These are phyloP conservation scores for Suhomyces xylopsoci DNA, from an alignment of 805 yeast species.

Conservation along the genomic window DNA sequence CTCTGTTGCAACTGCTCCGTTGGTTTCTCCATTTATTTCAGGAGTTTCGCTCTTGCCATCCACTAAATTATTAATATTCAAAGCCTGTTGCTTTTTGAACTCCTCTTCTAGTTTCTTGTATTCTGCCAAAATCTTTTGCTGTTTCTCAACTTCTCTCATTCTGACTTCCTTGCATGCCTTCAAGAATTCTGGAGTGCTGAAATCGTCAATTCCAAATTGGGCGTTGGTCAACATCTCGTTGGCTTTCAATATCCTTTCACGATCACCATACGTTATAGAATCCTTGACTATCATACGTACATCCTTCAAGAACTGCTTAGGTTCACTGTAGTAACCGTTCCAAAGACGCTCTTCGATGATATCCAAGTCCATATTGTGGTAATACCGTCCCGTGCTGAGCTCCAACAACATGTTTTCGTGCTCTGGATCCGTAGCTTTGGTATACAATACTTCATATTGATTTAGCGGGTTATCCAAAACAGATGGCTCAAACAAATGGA, in stretches of 20 bases:
- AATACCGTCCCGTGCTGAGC: slow-evolving; percentile 65
- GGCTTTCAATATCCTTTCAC: slow-evolving; percentile 78
- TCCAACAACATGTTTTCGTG: slow-evolving; percentile 79
- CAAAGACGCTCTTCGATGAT: slow-evolving; percentile 91
- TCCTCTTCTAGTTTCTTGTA: slow-evolving; percentile 28
- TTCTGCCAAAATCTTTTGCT: slow-evolving; percentile 40
- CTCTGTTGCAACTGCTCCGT: neutral
- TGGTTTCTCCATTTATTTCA: neutral
- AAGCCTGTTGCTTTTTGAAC: slow-evolving; percentile 6
- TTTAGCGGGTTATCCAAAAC: slow-evolving; percentile 35
- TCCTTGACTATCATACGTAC: slow-evolving; percentile 81
- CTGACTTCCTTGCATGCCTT: slow-evolving; percentile 74
- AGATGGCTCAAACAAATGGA: slow-evolving; percentile 73
- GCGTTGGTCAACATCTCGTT: slow-evolving; percentile 96
- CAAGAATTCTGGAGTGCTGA: slow-evolving; percentile 66
- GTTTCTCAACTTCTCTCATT: slow-evolving; percentile 59
- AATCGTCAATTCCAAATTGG: slow-evolving; percentile 91
- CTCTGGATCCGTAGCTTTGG: slow-evolving; percentile 43
- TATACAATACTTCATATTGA: slow-evolving; percentile 39
- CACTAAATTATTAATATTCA: neutral
- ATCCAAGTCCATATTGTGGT: slow-evolving; percentile 87
- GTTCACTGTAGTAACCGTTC: slow-evolving; percentile 95
- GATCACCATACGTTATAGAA: slow-evolving; percentile 67
- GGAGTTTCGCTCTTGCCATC: neutral
- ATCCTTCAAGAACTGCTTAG: slow-evolving; percentile 83